phyloP scores from a whole-genome alignment of 2,329 filamentous ascomycete species.

The Xylaria sp. region DNA sequence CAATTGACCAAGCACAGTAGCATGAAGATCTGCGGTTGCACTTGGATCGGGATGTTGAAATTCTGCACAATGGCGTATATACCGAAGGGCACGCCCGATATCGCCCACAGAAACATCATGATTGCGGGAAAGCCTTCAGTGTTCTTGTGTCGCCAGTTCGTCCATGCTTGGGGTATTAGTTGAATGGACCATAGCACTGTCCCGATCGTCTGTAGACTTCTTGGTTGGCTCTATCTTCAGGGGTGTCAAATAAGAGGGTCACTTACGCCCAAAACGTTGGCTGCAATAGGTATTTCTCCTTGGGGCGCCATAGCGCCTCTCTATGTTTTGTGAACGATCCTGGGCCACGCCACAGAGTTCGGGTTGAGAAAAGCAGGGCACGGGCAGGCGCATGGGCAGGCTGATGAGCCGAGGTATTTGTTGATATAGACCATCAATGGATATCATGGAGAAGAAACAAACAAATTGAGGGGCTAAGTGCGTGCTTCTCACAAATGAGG shows the following conservation, averaged over 20 bases:
- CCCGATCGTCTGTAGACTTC: constrained; percentile 45
- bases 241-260: constrained; percentile 25
- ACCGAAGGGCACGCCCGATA: constrained; percentile 58
- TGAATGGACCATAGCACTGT: constrained; percentile 57
- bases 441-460: background rate
- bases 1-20: constrained; percentile 53
- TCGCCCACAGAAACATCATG: constrained; percentile 74
- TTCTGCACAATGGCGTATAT: constrained; percentile 55
- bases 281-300: constrained; percentile 48
- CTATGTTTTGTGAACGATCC: constrained; percentile 1
- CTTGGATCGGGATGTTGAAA: constrained; percentile 57
- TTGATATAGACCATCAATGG: background rate
- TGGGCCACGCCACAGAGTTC: background rate
- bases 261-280: constrained; percentile 56
- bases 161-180: constrained; percentile 62
- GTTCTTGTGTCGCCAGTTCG: constrained; percentile 69
- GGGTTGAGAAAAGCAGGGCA: background rate
- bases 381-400: no score
- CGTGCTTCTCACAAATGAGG: background rate
- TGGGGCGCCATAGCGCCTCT: constrained; percentile 45
- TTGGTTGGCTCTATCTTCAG: constrained; percentile 19
- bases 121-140: constrained; percentile 68
- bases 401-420: background rate
- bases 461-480: background rate
- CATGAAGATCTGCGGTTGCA: constrained; percentile 58